Percentiles rank a stretch among this genome's conserved stretches.
Conservation (phyloP, 1,284 basidiomycete genomes). For the Ustilago curta region DNA sequence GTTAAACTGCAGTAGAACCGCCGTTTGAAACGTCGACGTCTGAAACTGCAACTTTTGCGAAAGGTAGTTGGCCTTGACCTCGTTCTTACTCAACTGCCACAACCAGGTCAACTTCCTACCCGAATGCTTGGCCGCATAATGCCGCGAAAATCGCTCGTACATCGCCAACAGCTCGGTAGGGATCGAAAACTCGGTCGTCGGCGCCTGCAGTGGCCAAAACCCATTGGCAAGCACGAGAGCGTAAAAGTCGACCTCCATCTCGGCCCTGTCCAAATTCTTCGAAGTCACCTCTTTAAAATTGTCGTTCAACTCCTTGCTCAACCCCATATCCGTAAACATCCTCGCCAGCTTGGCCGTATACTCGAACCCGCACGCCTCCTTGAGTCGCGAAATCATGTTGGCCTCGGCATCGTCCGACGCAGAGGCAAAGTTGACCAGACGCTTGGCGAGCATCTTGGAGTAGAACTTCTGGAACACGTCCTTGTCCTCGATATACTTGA, state of each 20-base stretch:
- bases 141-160: slow-evolving; percentile 91
- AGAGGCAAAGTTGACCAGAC: slow-evolving; percentile 90
- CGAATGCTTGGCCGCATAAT: slow-evolving; percentile 92
- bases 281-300: slow-evolving; percentile 95
- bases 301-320: slow-evolving; percentile 95
- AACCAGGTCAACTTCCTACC: slow-evolving; percentile 97
- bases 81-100: slow-evolving; percentile 97
- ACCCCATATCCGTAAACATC: slow-evolving; percentile 98
- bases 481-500: slow-evolving; percentile 99
- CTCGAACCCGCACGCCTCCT: slow-evolving; percentile 98
- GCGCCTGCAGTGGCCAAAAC: slow-evolving; percentile 92
- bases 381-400: slow-evolving; percentile 98
- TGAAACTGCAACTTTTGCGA: slow-evolving; percentile 95
- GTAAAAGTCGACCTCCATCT: slow-evolving; percentile 80
- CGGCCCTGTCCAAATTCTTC: slow-evolving; percentile 75
- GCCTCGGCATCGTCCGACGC: slow-evolving; percentile 97
- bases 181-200: slow-evolving; percentile 86
- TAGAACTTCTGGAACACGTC: slow-evolving; percentile 99
- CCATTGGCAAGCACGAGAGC: slow-evolving; percentile 95
- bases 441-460: slow-evolving; percentile 93
- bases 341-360: slow-evolving; percentile 97
- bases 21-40: slow-evolving; percentile 95
- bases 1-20: slow-evolving; percentile 94
- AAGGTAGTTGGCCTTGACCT: slow-evolving; percentile 90
- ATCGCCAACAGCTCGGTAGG: slow-evolving; percentile 87